Evolutionary conservation across 1,284 basidiomycete species (phyloP).

Genomic region (Austroboletus niveus): DNA sequence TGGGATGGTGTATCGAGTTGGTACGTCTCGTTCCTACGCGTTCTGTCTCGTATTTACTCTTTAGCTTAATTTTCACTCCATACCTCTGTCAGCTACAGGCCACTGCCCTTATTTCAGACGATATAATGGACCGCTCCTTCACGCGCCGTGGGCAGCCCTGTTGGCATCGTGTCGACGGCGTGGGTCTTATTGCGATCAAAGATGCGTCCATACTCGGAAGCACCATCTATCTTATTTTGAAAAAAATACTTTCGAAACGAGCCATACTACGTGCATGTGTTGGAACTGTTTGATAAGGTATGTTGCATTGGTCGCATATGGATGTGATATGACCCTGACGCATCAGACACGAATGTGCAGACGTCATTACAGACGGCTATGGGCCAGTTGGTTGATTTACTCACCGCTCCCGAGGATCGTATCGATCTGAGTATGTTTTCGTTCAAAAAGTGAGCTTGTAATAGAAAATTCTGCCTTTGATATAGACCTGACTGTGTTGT

Average conservation of each 20-base stretch:
- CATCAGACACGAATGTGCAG: slow-evolving; percentile 28
- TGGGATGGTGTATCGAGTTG: slow-evolving; percentile 97
- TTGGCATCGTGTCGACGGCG: slow-evolving; percentile 81
- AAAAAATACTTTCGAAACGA: slow-evolving; percentile 84
- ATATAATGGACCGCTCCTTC: slow-evolving; percentile 95
- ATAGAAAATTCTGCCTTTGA: no score
- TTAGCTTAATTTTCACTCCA: no score
- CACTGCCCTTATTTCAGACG: slow-evolving; percentile 96
- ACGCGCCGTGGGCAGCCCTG: slow-evolving; percentile 98
- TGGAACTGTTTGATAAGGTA: slow-evolving; percentile 87
- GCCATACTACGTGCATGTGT: slow-evolving; percentile 82
- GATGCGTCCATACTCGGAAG: slow-evolving; percentile 96
- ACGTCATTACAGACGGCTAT: slow-evolving; percentile 94
- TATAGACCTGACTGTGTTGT: neutral
- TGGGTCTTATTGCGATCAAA: slow-evolving; percentile 92
- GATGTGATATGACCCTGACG: no score
- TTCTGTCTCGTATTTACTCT: neutral
- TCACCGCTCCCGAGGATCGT: slow-evolving; percentile 89
- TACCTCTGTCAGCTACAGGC: slow-evolving; percentile 76
- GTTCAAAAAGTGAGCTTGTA: slow-evolving; percentile 59
- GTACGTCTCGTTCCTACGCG: slow-evolving; percentile 31
- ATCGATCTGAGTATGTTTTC: slow-evolving; percentile 91
- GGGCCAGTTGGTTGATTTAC: slow-evolving; percentile 93
- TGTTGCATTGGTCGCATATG: neutral
- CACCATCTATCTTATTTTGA: slow-evolving; percentile 90